phyloP scores from a whole-genome alignment of 805 yeast genomes.

The Yarrowia sp. region DNA sequence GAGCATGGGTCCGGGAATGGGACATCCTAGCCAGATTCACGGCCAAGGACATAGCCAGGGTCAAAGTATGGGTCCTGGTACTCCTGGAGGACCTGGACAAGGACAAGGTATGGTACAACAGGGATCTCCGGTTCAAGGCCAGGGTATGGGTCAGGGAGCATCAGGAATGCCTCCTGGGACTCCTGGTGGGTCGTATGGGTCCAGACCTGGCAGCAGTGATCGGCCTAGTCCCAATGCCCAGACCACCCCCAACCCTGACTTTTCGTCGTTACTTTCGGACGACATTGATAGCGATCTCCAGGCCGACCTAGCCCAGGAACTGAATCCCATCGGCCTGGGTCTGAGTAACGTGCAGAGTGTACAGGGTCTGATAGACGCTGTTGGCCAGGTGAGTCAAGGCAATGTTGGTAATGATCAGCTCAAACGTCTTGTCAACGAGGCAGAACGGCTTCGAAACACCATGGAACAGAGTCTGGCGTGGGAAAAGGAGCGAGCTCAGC shows the following conservation, averaged over 20 bases:
- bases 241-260: background rate
- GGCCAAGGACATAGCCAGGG: background rate
- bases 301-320: conserved; percentile 4
- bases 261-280: background rate
- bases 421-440: background rate
- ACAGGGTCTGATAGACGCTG: background rate
- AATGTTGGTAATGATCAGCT: background rate
- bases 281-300: conserved; percentile 1
- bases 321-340: conserved; percentile 1
- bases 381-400: conserved; percentile 13
- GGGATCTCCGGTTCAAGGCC: background rate
- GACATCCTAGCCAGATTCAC: background rate
- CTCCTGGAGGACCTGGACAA: background rate
- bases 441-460: background rate
- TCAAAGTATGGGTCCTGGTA: background rate
- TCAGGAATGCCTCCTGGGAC: background rate
- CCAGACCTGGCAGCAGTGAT: background rate
- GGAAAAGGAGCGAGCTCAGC: conserved; percentile 15
- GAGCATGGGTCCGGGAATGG: background rate
- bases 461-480: conserved; percentile 15
- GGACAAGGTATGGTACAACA: background rate
- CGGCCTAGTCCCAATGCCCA: background rate
- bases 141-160: background rate
- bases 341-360: background rate
- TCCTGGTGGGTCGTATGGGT: background rate